Base-by-base conservation (phyloP, 2,329 filamentous ascomycete species). In the Penicillium vulpinum region DNA sequence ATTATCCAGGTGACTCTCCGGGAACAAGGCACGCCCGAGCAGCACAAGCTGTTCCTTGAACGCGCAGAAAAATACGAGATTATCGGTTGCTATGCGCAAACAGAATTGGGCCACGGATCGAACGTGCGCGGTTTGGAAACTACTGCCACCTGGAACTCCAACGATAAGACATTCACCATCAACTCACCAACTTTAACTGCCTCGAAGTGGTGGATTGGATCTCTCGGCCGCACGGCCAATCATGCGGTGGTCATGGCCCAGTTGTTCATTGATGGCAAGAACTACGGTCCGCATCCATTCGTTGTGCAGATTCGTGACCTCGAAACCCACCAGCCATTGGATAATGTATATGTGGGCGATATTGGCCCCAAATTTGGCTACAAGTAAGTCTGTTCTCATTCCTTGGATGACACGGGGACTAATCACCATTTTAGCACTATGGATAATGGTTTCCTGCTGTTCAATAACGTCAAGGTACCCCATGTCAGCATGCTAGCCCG, bases 131-230 rank as follows among this genome's bases (percentile, higher is more conserved):
- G 88, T 13, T 78, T 90, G 13, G 87, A 90, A 74, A 90, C 87
- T 0, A 88, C 84, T 0, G 88, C 88, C 1, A 90, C 85, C 0
- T 92, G 88, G 88, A 88, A 90, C 67, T 77, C 84, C 0, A 78
- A 86, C 5, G 87, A 90, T 73, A 88, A 90, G 80, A 90, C 86
- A 3, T 92, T 92, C 67, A 87, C 80, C 15, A 80, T 92, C 35
- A 85, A 92, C 73, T 90, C 88, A 0, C 89, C 89, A 10, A 80
- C 85, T 59, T 79, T 92, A 54, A 92, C 89, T 2, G 84, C 89
- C 0, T 88, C 87, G 33, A 93, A 93, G 70, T 93, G 89, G 89
- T 92, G 90, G 90, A 91, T 91, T 65, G 90, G 90, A 1, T 89
- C 88, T 11, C 80, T 92, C 4, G 90, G 89, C 50, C 82, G 88